A percentile compares a stretch with the other conserved stretches of the same genome.
phyloP scores from a whole-genome alignment of 305 asterid genomes.

The Coffea humblotiana region DNA sequence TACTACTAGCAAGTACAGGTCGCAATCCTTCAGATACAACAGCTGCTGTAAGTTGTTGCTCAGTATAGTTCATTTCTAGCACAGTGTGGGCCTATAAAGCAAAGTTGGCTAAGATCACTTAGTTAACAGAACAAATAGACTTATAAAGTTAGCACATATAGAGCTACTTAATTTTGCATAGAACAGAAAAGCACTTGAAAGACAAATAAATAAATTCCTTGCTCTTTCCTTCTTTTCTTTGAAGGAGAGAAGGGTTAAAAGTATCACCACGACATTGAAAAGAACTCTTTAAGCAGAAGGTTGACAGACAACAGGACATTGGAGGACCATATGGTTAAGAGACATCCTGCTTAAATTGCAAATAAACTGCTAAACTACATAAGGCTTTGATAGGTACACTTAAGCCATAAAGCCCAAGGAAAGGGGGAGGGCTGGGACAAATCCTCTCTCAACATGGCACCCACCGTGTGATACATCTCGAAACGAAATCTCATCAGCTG shows the following conservation, averaged over 20 bases:
- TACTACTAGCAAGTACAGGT: constrained; percentile 71
- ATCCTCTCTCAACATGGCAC: no score
- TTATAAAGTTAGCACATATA: neutral
- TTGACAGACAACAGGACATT: neutral
- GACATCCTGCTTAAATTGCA: neutral
- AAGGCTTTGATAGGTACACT: no score
- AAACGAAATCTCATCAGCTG: no score
- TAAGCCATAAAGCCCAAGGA: no score
- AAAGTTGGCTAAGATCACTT: neutral
- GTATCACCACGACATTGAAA: neutral
- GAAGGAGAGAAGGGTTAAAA: neutral
- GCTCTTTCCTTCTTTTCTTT: neutral
- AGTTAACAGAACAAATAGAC: neutral
- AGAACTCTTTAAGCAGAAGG: neutral
- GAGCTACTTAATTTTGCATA: neutral
- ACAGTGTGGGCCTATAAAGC: constrained; percentile 87
- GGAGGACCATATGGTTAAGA: neutral
- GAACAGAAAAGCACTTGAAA: neutral
- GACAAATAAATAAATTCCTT: neutral
- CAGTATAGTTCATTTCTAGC: constrained; percentile 94
- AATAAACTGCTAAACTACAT: neutral
- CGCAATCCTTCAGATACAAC: constrained; percentile 82
- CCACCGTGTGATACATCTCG: no score
- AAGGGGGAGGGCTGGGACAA: no score
- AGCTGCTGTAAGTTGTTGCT: constrained; percentile 89